A percentile compares a stretch with the other conserved stretches of the same genome.
Evolutionary conservation across 2,329 filamentous ascomycete genomes (phyloP).

Genomic region (Hymenoscyphus albidus): DNA sequence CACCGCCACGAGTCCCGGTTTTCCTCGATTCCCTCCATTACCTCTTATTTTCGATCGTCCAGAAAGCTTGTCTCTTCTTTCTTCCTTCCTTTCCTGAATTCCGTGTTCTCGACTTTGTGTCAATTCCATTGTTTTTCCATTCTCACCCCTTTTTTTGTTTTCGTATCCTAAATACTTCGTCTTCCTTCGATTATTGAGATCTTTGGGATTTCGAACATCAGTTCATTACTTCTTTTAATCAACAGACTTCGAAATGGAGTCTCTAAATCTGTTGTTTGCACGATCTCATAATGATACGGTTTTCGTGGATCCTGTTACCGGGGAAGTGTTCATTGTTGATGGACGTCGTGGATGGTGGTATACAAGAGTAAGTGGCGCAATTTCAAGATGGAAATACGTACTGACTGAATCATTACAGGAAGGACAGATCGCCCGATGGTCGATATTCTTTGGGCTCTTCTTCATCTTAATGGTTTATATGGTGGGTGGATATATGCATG

Average conservation of each 20-base stretch:
- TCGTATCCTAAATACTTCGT: background rate
- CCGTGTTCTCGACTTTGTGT: background rate
- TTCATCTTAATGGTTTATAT: conserved; percentile 60
- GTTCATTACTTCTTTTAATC: conserved; percentile 1
- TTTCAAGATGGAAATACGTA: conserved; percentile 1
- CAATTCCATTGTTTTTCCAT: background rate
- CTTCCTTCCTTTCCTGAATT: background rate
- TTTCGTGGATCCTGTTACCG: conserved; percentile 4
- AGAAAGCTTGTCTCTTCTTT: background rate
- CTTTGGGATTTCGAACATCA: background rate
- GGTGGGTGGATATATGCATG: conserved; percentile 66
- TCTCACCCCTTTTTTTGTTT: background rate
- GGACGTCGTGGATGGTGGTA: conserved; percentile 39
- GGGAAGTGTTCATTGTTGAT: conserved; percentile 22
- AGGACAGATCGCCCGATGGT: conserved; percentile 59
- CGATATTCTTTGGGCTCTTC: conserved; percentile 51
- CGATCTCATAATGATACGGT: background rate
- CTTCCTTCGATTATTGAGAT: background rate
- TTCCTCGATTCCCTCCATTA: background rate
- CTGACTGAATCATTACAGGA: conserved; percentile 31
- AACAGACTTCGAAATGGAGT: background rate
- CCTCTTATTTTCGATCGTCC: background rate
- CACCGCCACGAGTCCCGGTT: conserved; percentile 4
- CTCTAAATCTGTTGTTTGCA: background rate
- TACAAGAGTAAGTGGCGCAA: conserved; percentile 35